These are phyloP conservation scores for Durio zibethinus DNA, from an alignment of 345 rosid genomes.

Conservation along the genomic window DNA sequence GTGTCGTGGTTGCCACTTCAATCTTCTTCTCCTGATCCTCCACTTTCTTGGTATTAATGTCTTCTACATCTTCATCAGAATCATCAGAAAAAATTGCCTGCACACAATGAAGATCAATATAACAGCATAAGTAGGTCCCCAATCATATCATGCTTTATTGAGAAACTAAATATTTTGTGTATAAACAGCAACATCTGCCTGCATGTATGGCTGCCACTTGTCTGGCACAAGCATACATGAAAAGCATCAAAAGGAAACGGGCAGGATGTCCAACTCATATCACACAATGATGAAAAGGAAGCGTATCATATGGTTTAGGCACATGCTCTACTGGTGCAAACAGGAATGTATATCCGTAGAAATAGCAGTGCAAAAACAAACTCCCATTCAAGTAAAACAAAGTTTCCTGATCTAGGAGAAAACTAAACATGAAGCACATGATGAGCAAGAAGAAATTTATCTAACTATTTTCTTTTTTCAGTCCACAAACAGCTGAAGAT, in stretches of 20 bases:
- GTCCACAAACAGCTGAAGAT: too few relatives aligned
- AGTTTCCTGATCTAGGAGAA: too few relatives aligned
- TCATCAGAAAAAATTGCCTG: constrained; percentile 16
- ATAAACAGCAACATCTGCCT: neutral
- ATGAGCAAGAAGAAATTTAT: too few relatives aligned
- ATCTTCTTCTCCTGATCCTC: constrained; percentile 62
- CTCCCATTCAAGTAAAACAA: neutral
- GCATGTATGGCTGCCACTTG: neutral
- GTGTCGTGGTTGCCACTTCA: constrained; percentile 70
- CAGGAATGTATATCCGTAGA: neutral
- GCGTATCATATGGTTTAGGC: neutral
- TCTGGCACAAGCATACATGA: neutral
- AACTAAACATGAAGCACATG: too few relatives aligned
- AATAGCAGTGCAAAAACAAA: neutral
- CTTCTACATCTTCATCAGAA: constrained; percentile 42
- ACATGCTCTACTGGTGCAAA: neutral
- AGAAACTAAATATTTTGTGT: neutral
- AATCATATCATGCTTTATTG: neutral
- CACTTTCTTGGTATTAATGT: constrained; percentile 23
- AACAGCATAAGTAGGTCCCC: neutral
- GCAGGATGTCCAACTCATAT: neutral
- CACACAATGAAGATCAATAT: neutral
- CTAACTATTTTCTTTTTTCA: too few relatives aligned
- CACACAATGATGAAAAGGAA: neutral
- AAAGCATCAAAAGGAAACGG: neutral